Evolutionary conservation across 352 stramenopile genomes (phyloP), one percentile per base, ranked within the genome.

Genomic region (Peronosclerospora sorghi): DNA sequence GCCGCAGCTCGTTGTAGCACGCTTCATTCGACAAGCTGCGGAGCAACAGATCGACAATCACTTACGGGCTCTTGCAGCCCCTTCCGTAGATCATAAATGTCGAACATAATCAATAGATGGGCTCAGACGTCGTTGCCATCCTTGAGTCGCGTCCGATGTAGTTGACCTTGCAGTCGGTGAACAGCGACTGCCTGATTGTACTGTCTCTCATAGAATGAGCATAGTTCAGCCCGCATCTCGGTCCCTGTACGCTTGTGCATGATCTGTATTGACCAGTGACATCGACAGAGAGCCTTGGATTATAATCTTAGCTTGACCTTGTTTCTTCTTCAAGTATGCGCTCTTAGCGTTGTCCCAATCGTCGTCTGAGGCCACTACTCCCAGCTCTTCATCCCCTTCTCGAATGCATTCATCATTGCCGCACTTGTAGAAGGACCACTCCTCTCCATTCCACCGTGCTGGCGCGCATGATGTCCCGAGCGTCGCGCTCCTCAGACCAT

Each of bases 351-450:
- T 8, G 10, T 44, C 32, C 40, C 34, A 34, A 1, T 21, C 29
- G 2, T 17, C n/a, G 13, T 44, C 13, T 28, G 24, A 12, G 0
- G 13, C n/a, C 20, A 29, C 1, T 20, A 10, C 2, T 26, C 47
- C 13, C 32, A 8, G 17, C 41, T 12, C 32, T 49, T 8, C 15
- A 53, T 32, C 2, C 27, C 45, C 38, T 49, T 41, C 27, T 49
- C 32, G 8, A 59, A 46, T 2, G 38, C 38, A 23, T 59, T 53
- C 0, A 42, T 12, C 43, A 59, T 59, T 0, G 32, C 32, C n/a
- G 12, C 46, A 39, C 14, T 59, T 54, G 51, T 47, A 50, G 38
- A 50, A 59, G 0, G 32, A 30, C 44, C 44, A 43, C 20, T 59
- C 43, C 0, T 54, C 27, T 0, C 44, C 44, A 17, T 54, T 39